Conservation (phyloP, 495 filamentous ascomycete genomes). For the Tricharina praecox region DNA sequence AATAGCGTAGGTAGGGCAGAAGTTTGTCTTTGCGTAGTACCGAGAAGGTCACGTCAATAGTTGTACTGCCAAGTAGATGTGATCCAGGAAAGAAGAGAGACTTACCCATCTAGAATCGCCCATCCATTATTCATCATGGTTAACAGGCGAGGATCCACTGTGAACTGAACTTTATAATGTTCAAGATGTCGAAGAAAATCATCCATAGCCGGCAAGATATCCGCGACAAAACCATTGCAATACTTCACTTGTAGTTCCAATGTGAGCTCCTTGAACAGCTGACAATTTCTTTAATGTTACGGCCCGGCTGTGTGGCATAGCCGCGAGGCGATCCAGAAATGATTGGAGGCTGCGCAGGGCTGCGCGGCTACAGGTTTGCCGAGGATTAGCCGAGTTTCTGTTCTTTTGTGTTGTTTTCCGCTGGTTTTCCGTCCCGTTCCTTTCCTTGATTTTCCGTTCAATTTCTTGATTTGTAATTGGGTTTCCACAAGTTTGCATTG, state of each 20-base stretch:
- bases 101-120: slow-evolving; percentile 4
- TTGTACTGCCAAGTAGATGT: too few species aligned
- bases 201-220: slow-evolving; percentile 7
- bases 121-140: slow-evolving; percentile 4
- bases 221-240: slow-evolving; percentile 1
- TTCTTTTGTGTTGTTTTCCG: not conserved
- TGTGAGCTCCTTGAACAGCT: slow-evolving; percentile 3
- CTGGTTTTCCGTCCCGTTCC: not conserved
- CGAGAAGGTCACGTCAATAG: too few species aligned
- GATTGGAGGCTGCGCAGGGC: too few species aligned
- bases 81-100: too few species aligned
- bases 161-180: not conserved
- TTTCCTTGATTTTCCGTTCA: too few species aligned
- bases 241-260: slow-evolving; percentile 2
- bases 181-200: not conserved
- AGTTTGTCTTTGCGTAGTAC: slow-evolving; percentile 1
- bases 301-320: too few species aligned
- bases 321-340: too few species aligned
- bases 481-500: too few species aligned
- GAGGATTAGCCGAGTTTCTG: too few species aligned
- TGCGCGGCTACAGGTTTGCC: not conserved
- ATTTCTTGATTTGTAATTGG: too few species aligned
- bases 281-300: slow-evolving; percentile 6
- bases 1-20: not conserved
- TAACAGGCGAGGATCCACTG: slow-evolving; percentile 1